phyloP scores from a whole-genome alignment of 2,329 filamentous ascomycete species.

The Hymenoscyphus scutula region DNA sequence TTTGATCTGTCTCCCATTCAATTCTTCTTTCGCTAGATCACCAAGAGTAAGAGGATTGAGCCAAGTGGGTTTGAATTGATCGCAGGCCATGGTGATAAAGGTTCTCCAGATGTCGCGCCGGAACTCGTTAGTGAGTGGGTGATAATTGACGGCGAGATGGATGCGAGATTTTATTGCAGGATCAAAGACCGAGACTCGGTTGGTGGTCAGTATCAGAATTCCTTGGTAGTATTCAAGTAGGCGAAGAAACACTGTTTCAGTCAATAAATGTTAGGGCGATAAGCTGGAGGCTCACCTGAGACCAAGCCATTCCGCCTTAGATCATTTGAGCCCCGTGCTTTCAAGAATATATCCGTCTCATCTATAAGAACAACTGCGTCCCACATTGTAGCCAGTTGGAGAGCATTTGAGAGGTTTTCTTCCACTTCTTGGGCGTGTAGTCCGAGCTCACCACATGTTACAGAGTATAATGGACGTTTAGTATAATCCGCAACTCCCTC shows the following conservation, averaged over 20 bases:
- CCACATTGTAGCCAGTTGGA: conserved; percentile 49
- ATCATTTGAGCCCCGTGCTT: conserved; percentile 31
- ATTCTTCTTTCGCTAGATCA: neutral
- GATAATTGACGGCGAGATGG: conserved; percentile 31
- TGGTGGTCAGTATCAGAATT: conserved; percentile 42
- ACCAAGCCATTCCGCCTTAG: conserved; percentile 37
- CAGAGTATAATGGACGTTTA: conserved; percentile 19
- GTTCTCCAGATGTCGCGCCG: neutral
- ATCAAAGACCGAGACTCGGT: conserved; percentile 39
- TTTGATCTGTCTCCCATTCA: conserved; percentile 11
- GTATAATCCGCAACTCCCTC: neutral
- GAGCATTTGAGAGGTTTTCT: conserved; percentile 44
- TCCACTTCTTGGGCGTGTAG: conserved; percentile 43
- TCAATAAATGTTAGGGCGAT: neutral
- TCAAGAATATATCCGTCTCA: conserved; percentile 50
- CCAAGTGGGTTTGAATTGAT: too few species aligned
- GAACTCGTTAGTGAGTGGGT: neutral
- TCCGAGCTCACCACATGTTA: conserved; percentile 48
- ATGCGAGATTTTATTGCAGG: conserved; percentile 38
- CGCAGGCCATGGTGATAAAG: neutral
- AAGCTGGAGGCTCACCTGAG: conserved; percentile 17
- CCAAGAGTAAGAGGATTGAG: neutral
- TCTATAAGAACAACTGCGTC: conserved; percentile 49
- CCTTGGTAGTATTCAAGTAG: conserved; percentile 42
- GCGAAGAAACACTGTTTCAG: conserved; percentile 36